phyloP scores from a whole-genome alignment of 2,329 filamentous ascomycete species.

The Clonostachys rhizophaga region DNA sequence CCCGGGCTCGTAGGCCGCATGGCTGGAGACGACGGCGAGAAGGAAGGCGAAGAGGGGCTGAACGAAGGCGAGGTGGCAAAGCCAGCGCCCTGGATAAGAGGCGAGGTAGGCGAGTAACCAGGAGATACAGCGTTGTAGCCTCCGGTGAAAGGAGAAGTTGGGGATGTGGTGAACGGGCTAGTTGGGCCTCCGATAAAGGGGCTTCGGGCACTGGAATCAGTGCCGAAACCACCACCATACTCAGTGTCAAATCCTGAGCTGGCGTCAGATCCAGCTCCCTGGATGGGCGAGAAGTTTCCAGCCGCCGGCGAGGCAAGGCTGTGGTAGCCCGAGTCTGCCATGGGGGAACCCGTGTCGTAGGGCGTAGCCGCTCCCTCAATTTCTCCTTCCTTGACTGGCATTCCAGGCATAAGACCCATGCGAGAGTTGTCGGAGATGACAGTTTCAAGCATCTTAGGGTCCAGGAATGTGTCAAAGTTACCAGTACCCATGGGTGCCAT shows the following conservation, averaged over 20 bases:
- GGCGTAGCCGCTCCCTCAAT: slow-evolving; percentile 86
- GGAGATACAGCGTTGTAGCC: slow-evolving; percentile 44
- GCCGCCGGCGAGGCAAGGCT: slow-evolving; percentile 58
- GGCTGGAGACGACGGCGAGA: slow-evolving; percentile 58
- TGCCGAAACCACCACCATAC: slow-evolving; percentile 49
- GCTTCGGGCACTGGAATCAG: slow-evolving; percentile 48
- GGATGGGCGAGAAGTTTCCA: slow-evolving; percentile 73
- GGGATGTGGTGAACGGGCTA: slow-evolving; percentile 72
- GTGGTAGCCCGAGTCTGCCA: slow-evolving; percentile 65
- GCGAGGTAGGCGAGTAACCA: slow-evolving; percentile 74
- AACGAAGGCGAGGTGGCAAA: slow-evolving; percentile 56
- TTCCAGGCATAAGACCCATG: slow-evolving; percentile 75
- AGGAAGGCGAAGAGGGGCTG: slow-evolving; percentile 58
- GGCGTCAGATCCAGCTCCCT: slow-evolving; percentile 67
- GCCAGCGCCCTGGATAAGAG: slow-evolving; percentile 48
- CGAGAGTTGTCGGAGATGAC: slow-evolving; percentile 90
- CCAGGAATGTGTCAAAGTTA: slow-evolving; percentile 89
- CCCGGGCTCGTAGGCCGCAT: slow-evolving; percentile 52
- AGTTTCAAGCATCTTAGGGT: slow-evolving; percentile 92
- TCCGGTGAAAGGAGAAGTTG: slow-evolving; percentile 58
- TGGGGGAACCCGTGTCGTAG: slow-evolving; percentile 83
- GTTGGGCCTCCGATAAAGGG: slow-evolving; percentile 62
- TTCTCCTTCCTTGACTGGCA: slow-evolving; percentile 70
- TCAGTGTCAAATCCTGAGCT: slow-evolving; percentile 62
- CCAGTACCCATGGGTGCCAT: slow-evolving; percentile 96